Base-by-base conservation (phyloP, 108 stramenopile genomes). In the Cyclotella kingstonii region DNA sequence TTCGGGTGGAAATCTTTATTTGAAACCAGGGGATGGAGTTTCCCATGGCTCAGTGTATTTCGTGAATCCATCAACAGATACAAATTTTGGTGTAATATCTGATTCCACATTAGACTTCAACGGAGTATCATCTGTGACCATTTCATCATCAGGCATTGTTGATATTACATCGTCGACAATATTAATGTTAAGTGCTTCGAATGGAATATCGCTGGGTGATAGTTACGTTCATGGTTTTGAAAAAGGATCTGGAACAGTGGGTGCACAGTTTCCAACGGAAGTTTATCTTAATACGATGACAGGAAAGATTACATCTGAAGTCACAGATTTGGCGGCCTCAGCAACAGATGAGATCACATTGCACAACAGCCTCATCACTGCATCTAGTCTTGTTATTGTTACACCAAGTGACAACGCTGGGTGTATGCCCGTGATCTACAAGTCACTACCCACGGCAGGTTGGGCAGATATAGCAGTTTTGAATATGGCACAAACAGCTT, bases 151-250 rank as follows among this genome's bases (percentile, higher is more conserved):
- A 26, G 62, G 69, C 23, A 45, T 42, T 15, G 35, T 70, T 10
- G 29, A 55, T 12, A 2, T 70, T 14, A 19, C 53, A 0, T 49
- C 62, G 2, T 55, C 62, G 14, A 22, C 62, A 10, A 55, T 62
- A 3, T 22, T 70, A 28, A 63, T 62, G 0, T 10, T 70, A 0
- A 30, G 52, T 33, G 53, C 47, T 42, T 28, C 41, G 5, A 63
- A 30, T 55, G 69, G 69, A 28, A 70, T 70, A 6, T 63, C 61
- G 22, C 14, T 70, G 11, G 69, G 69, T 30, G 69, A 70, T 15
- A 63, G 69, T 39, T 33, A 70, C 48, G 53, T 70, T 36, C 54
- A 12, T 47, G 53, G 69, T 19, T 70, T 47, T 70, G 69, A 70
- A 40, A 70, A 50, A 29, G 61, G 62, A 0, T 50, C 69, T 46